A percentile compares a stretch with the other conserved stretches of the same genome.
These are phyloP conservation scores for Tremellales sp. DNA, from an alignment of 1,284 basidiomycete genomes.

Conservation along the genomic window DNA sequence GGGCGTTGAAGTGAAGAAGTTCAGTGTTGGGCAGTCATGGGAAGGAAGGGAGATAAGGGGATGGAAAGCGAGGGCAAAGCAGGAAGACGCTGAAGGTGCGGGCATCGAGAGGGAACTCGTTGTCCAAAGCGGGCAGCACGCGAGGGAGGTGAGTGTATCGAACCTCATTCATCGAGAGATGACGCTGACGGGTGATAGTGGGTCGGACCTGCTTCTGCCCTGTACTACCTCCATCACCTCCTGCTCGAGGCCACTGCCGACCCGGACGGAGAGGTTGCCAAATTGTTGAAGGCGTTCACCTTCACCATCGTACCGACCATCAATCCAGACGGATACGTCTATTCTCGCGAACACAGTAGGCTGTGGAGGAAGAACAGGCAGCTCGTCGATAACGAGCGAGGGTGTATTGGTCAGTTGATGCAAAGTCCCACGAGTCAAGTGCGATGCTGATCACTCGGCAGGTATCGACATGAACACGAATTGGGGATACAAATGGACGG, in stretches of 20 bases:
- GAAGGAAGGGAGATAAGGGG: conserved; percentile 37
- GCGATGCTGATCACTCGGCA: conserved; percentile 49
- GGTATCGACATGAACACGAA: conserved; percentile 81
- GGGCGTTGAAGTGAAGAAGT: conserved; percentile 17
- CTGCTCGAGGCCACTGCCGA: conserved; percentile 53
- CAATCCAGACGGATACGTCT: conserved; percentile 79
- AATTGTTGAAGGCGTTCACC: conserved; percentile 60
- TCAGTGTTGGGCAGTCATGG: conserved; percentile 33
- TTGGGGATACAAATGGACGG: conserved; percentile 54
- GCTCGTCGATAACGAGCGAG: conserved; percentile 41
- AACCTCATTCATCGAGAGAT: background rate
- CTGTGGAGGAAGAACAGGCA: conserved; percentile 84
- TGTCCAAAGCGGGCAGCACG: conserved; percentile 72
- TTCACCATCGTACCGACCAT: conserved; percentile 73
- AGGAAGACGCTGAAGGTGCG: conserved; percentile 12
- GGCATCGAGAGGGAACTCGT: conserved; percentile 54
- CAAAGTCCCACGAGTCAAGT: conserved; percentile 2
- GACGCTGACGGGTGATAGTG: conserved; percentile 54
- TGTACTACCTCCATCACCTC: conserved; percentile 70
- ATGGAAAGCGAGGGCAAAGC: conserved; percentile 25
- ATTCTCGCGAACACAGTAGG: conserved; percentile 61
- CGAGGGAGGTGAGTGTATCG: conserved; percentile 60
- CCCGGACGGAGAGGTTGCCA: conserved; percentile 20
- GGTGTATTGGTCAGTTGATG: conserved; percentile 37
- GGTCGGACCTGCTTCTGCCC: conserved; percentile 69